Base-by-base conservation (phyloP, 1,284 basidiomycete genomes). In the Naganishia cerealis region DNA sequence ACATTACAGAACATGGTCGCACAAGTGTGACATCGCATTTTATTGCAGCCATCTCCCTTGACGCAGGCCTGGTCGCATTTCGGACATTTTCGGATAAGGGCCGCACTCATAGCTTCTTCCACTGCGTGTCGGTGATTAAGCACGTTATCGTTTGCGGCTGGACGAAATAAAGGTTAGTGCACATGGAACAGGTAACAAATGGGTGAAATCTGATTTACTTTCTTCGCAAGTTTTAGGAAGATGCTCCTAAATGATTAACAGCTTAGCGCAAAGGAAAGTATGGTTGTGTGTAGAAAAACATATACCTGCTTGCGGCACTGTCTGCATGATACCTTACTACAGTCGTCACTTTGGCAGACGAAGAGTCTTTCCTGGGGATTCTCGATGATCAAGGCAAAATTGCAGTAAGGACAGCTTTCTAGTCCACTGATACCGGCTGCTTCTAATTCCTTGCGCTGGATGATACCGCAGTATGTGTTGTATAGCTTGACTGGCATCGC, bases 31-130 rank as follows among this genome's bases (percentile, higher is more conserved):
- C 67, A 66, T 5, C 36, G 57, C 50, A 69, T 69, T 50, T 65
- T 69, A 71, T 85, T 79, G 77, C 88, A 92, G 74, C 79, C 80
- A 0, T 56, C 57, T 46, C 78, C 76, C 57, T 81, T 81, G 67
- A 80, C 66, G 56, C 76, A 79, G 0, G 80, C 73, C 65, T 78
- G 77, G 1, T 63, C 36, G 68, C 80, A 81, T 38, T 87, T 88
- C 0, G 91, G 91, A 78, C 92, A 94, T 71, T 87, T 88, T 46
- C 91, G 85, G 85, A 92, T 89, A 39, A 93, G 81, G 1, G 92
- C 91, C 58, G 84, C 84, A 42, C 90, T 90, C 91, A 94, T 93
- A 4, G 91, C 92, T 77, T 94, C 92, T 75, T 94, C 92, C 43
- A 94, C 84, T 0, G 84, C 77, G 80, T 94, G 91, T 58, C 87